A percentile compares a stretch with the other conserved stretches of the same genome.
Conservation (phyloP, 805 yeast species). For the Grigorovia humatica region DNA sequence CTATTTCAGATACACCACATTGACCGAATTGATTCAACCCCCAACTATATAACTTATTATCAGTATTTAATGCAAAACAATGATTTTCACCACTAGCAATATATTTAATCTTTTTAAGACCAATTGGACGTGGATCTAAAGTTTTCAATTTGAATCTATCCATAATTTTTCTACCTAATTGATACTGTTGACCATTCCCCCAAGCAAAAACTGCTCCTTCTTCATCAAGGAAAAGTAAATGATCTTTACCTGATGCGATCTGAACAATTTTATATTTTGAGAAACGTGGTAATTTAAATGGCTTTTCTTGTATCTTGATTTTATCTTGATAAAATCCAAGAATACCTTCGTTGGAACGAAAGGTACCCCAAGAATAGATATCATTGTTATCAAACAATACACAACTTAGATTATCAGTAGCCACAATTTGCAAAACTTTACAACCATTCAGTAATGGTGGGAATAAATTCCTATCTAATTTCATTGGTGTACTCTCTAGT, state of each 20-base stretch:
- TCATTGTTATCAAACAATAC: slow-evolving; percentile 72
- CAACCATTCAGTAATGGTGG: slow-evolving; percentile 44
- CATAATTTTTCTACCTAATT: slow-evolving; percentile 76
- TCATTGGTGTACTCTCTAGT: slow-evolving; percentile 78
- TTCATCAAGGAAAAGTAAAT: slow-evolving; percentile 69
- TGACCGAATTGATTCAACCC: slow-evolving; percentile 96
- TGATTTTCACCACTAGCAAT: slow-evolving; percentile 94
- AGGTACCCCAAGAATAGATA: slow-evolving; percentile 96
- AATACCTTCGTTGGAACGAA: slow-evolving; percentile 85
- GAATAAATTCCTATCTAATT: slow-evolving; percentile 46
- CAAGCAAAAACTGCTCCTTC: slow-evolving; percentile 88
- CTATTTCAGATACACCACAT: slow-evolving; percentile 70
- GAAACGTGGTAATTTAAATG: slow-evolving; percentile 42
- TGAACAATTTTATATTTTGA: slow-evolving; percentile 60
- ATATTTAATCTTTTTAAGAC: slow-evolving; percentile 64
- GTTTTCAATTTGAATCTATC: slow-evolving; percentile 69
- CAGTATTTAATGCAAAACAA: slow-evolving; percentile 77
- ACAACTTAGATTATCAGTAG: slow-evolving; percentile 86
- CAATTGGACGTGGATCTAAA: slow-evolving; percentile 74
- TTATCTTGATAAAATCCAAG: slow-evolving; percentile 65
- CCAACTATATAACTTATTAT: slow-evolving; percentile 74
- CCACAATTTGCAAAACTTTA: slow-evolving; percentile 70
- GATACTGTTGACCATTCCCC: slow-evolving; percentile 95
- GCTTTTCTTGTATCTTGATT: slow-evolving; percentile 53
- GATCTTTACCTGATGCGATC: slow-evolving; percentile 89